Evolutionary conservation across 345 rosid genomes (phyloP).

Genomic region (Dipteronia sinensis): DNA sequence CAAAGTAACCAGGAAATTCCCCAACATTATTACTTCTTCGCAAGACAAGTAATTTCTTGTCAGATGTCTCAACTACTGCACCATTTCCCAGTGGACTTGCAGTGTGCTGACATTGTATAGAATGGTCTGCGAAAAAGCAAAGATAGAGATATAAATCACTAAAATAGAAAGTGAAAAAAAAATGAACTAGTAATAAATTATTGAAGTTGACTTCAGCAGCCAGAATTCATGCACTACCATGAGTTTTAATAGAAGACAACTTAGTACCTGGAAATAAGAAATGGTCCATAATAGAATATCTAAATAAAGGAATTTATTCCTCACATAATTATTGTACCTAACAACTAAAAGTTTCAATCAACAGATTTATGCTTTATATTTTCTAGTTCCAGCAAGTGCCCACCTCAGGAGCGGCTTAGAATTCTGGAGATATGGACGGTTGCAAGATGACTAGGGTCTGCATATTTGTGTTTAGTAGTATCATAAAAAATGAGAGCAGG

Average conservation of each 20-base stretch:
- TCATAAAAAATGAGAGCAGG: constrained; percentile 7
- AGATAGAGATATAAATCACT: constrained; percentile 13
- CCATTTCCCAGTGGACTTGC: constrained; percentile 89
- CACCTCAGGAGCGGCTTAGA: background rate
- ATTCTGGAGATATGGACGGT: background rate
- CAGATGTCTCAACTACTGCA: constrained; percentile 73
- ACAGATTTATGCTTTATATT: background rate
- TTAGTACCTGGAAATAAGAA: background rate
- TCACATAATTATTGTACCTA: background rate
- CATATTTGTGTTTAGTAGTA: background rate
- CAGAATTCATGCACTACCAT: background rate
- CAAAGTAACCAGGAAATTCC: constrained; percentile 90
- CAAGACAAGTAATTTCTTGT: constrained; percentile 66
- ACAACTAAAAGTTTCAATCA: background rate
- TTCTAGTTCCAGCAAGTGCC: background rate
- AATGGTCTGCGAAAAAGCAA: constrained; percentile 53
- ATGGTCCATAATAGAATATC: background rate
- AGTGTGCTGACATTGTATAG: constrained; percentile 63
- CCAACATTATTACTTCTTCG: constrained; percentile 87
- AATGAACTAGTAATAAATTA: background rate
- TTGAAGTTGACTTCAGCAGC: background rate
- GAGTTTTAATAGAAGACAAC: background rate
- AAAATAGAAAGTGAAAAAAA: background rate
- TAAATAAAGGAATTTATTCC: background rate
- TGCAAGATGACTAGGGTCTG: background rate